Percentiles rank a stretch among this genome's conserved stretches.
Evolutionary conservation across 2,329 filamentous ascomycete genomes (phyloP).

Genomic region (Immersiporthe knoxdaviesiana): DNA sequence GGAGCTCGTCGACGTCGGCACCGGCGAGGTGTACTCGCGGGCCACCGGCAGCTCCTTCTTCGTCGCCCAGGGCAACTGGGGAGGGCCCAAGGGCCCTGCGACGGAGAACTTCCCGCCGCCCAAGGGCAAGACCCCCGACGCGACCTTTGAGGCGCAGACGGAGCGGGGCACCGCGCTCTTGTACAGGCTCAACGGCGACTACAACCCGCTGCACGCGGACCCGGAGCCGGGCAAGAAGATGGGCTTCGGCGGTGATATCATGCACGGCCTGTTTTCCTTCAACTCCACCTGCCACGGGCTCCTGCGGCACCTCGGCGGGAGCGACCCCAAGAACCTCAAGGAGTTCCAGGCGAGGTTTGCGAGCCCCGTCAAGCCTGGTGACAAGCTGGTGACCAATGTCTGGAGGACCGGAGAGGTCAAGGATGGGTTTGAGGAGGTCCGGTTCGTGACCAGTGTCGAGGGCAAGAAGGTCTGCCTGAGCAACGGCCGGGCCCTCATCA

Average conservation of each 20-base stretch:
- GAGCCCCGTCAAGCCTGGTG: conserved; percentile 79
- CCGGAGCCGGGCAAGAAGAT: conserved; percentile 85
- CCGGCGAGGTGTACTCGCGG: conserved; percentile 71
- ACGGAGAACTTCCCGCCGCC: conserved; percentile 77
- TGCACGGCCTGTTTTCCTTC: conserved; percentile 88
- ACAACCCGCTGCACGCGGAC: conserved; percentile 89
- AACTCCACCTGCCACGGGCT: conserved; percentile 77
- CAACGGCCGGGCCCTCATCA: conserved; percentile 83
- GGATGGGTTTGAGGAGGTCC: conserved; percentile 77
- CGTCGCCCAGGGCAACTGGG: conserved; percentile 80
- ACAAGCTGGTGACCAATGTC: conserved; percentile 78
- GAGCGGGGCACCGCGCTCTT: conserved; percentile 72
- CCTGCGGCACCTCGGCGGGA: conserved; percentile 72
- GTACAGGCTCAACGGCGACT: conserved; percentile 89
- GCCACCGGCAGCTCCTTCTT: conserved; percentile 75
- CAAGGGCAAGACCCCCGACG: conserved; percentile 70
- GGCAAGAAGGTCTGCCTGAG: conserved; percentile 83
- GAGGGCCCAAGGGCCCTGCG: conserved; percentile 85
- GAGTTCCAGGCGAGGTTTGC: conserved; percentile 91
- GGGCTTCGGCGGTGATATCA: conserved; percentile 88
- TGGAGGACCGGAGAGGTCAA: conserved; percentile 75
- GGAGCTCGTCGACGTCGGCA: conserved; percentile 71
- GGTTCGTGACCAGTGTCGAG: conserved; percentile 76
- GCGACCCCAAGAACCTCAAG: conserved; percentile 78
- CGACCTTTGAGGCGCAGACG: conserved; percentile 70